These are phyloP conservation scores for Aureobasidium sp. DNA, from an alignment of 2,329 filamentous ascomycete species.

Conservation along the genomic window DNA sequence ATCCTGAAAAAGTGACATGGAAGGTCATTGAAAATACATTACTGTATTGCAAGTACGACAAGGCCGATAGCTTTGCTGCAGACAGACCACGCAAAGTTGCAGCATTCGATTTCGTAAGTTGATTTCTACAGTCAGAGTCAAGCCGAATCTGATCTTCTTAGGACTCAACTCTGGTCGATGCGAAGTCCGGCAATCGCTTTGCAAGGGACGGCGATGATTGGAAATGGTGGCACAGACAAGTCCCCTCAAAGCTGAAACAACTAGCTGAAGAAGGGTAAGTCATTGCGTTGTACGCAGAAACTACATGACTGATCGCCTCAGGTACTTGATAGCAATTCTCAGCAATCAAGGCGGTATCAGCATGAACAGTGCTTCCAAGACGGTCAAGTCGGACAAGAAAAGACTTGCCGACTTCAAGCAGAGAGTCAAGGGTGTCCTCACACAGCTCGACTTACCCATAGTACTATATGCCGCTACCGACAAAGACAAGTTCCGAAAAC, in stretches of 20 bases:
- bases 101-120: constrained; percentile 59
- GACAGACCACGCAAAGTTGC: constrained; percentile 54
- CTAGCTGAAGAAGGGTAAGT: constrained; percentile 62
- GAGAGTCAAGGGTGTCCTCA: constrained; percentile 64
- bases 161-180: constrained; percentile 82
- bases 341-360: constrained; percentile 85
- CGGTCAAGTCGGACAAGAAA: constrained; percentile 58
- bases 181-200: constrained; percentile 74
- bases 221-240: constrained; percentile 81
- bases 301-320: constrained; percentile 26
- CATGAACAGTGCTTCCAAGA: constrained; percentile 65
- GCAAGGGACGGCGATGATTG: constrained; percentile 67
- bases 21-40: constrained; percentile 58
- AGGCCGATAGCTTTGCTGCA: constrained; percentile 13
- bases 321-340: constrained; percentile 69
- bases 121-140: neutral
- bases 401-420: constrained; percentile 74
- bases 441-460: constrained; percentile 65
- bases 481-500: constrained; percentile 79
- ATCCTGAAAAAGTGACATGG: constrained; percentile 69
- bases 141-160: constrained; percentile 26
- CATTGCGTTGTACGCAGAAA: neutral
- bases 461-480: constrained; percentile 80
- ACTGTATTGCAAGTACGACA: constrained; percentile 44
- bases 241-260: constrained; percentile 60